phyloP scores from a whole-genome alignment of 108 stramenopile genomes.

The Skeletonema costatum region DNA sequence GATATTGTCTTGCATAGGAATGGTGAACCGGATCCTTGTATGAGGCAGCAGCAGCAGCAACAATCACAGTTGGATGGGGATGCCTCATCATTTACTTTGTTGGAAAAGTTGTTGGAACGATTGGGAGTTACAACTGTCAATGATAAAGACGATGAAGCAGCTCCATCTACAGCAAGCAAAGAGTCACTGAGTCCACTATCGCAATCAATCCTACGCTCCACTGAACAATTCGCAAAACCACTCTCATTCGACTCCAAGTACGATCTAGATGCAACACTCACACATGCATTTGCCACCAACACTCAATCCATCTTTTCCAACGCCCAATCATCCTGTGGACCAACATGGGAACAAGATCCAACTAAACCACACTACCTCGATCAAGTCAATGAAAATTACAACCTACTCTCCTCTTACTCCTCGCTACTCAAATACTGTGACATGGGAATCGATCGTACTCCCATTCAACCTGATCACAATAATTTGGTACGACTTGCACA shows the following conservation, averaged over 20 bases:
- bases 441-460: constrained; percentile 66
- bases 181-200: neutral
- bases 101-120: neutral
- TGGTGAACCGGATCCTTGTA: constrained; percentile 72
- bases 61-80: neutral
- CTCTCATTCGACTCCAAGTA: constrained; percentile 50
- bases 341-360: constrained; percentile 20
- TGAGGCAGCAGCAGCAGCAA: constrained; percentile 3
- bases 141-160: neutral
- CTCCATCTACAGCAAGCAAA: neutral
- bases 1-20: constrained; percentile 68
- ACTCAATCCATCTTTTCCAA: neutral
- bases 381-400: too few species aligned
- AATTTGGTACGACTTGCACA: constrained; percentile 53
- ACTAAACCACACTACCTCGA: constrained; percentile 15
- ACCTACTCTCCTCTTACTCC: neutral
- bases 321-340: constrained; percentile 8
- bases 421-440: constrained; percentile 61
- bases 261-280: constrained; percentile 70
- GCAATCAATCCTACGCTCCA: neutral
- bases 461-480: constrained; percentile 72
- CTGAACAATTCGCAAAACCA: neutral
- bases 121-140: neutral
- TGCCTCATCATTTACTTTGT: neutral
- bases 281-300: constrained; percentile 44